phyloP scores from a whole-genome alignment of 208 protist species.

The Strigomonas culicis region DNA sequence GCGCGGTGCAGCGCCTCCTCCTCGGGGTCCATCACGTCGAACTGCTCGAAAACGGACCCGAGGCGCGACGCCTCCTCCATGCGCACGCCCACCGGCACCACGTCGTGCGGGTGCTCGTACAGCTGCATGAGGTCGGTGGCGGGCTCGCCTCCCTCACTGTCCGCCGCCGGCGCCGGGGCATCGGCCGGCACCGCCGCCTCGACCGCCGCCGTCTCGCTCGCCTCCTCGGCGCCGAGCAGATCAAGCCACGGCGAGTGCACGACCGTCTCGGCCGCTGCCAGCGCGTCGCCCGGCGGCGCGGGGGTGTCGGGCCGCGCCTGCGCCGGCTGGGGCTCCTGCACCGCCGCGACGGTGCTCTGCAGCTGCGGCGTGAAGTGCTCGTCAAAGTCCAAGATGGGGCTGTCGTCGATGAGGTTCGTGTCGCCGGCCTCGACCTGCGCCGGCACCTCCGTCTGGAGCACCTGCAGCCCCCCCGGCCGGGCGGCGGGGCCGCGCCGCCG shows the following conservation, averaged over 20 bases:
- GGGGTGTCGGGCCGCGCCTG: neutral
- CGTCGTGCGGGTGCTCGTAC: slow-evolving; percentile 67
- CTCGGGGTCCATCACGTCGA: slow-evolving; percentile 64
- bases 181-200: neutral
- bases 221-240: slow-evolving; percentile 33
- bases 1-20: slow-evolving; percentile 14
- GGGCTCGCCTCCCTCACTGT: slow-evolving; percentile 12
- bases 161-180: neutral
- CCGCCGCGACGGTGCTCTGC: neutral
- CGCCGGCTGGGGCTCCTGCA: neutral
- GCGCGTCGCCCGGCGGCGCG: neutral
- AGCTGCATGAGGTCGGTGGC: slow-evolving; percentile 47
- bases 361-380: slow-evolving; percentile 42
- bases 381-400: slow-evolving; percentile 28
- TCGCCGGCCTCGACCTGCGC: slow-evolving; percentile 28
- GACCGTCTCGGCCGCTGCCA: neutral
- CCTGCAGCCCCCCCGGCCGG: slow-evolving; percentile 38
- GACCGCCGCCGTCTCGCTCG: neutral
- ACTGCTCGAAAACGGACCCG: slow-evolving; percentile 62
- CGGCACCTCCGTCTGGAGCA: slow-evolving; percentile 52
- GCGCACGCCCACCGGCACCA: slow-evolving; percentile 57
- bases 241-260: slow-evolving; percentile 40
- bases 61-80: slow-evolving; percentile 60
- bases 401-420: slow-evolving; percentile 63
- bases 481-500: neutral